Base-by-base conservation (phyloP, 495 filamentous ascomycete species). In the Cercophora scortea region DNA sequence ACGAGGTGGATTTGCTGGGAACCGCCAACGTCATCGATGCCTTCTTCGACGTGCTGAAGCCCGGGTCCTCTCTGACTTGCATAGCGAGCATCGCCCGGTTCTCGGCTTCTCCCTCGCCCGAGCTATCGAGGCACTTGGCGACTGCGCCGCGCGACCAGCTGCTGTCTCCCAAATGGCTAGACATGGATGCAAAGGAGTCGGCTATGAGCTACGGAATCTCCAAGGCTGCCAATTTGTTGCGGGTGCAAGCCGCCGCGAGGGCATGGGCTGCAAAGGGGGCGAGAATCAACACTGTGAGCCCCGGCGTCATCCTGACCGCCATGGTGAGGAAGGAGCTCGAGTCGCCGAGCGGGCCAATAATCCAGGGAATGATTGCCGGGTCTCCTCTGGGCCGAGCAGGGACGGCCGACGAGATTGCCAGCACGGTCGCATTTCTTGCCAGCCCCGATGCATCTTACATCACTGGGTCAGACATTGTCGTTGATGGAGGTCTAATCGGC, bases 241-340 rank as follows among this genome's bases (percentile, higher is more conserved):
- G 79, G 40, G 75, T 77, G 8, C 75, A 76, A 17, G 64, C 70
- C 0, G 79, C 75, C 0, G 72, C 75, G 5, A 69, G 78, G 0
- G 71, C 77, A 0, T 82, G 77, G 61, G 78, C 73, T 0, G 60
- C 58, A 6, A 68, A 67, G 35, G 61, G 65, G 0, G 69, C 80
- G 2, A 50, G 79, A 18, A 48, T 83, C 55, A 82, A 80, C 56
- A 78, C 71, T 0, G 70, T 83, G 9, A 74, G 79, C 8, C 77
- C 78, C 0, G 79, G 79, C 5, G 56, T 78, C 49, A 77, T 74
- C 42, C 15, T 61, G 35, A 59, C 53, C 38, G 52, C 54, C 18
- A 61, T 57, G 58, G 32, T 58, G 42, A 35, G 56, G 41, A 13
- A 54, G 49, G 53, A 61, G 50, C 19, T 61, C 13, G 54, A 53